Percentiles rank a stretch among this genome's conserved stretches.
These are phyloP conservation scores for Lentinus tigrinus DNA, from an alignment of 768 basidiomycete species.

Conservation along the genomic window DNA sequence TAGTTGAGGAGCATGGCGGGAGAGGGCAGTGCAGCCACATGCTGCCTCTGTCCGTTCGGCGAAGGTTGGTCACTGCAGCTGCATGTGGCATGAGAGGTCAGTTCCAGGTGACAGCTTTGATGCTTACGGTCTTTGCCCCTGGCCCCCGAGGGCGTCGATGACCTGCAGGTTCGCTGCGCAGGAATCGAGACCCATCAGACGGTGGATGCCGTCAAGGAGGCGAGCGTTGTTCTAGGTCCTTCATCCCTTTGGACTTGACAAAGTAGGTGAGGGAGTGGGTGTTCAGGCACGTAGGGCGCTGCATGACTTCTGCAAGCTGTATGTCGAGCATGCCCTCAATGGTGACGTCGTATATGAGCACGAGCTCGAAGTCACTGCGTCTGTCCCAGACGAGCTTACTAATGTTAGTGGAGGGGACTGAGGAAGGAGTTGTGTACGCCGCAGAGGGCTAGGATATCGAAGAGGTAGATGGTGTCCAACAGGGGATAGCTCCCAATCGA, in stretches of 20 bases:
- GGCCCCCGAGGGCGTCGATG: too few relatives aligned
- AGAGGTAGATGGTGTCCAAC: slow-evolving; percentile 33
- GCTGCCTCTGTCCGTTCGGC: slow-evolving; percentile 25
- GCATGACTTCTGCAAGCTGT: slow-evolving; percentile 38
- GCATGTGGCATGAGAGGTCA: neutral
- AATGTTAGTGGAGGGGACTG: slow-evolving; percentile 23
- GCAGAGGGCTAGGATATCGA: slow-evolving; percentile 36
- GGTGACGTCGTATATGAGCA: slow-evolving; percentile 24
- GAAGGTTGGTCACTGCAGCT: slow-evolving; percentile 35
- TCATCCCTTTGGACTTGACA: neutral
- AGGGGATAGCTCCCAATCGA: slow-evolving; percentile 36
- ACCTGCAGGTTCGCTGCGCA: slow-evolving; percentile 24
- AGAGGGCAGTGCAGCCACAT: slow-evolving; percentile 37
- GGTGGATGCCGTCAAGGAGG: slow-evolving; percentile 28
- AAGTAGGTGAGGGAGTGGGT: slow-evolving; percentile 22
- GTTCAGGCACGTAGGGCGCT: neutral
- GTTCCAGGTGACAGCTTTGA: neutral
- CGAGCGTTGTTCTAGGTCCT: neutral
- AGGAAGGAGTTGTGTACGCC: slow-evolving; percentile 20
- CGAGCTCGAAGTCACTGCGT: slow-evolving; percentile 40
- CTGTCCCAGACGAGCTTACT: slow-evolving; percentile 45
- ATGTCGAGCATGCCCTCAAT: slow-evolving; percentile 40
- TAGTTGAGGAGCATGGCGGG: slow-evolving; percentile 29
- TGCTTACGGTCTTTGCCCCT: too few relatives aligned
- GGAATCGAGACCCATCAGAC: slow-evolving; percentile 32